These are phyloP conservation scores for Hymenoscyphus albidus DNA, from an alignment of 2,329 filamentous ascomycete genomes.

Conservation along the genomic window DNA sequence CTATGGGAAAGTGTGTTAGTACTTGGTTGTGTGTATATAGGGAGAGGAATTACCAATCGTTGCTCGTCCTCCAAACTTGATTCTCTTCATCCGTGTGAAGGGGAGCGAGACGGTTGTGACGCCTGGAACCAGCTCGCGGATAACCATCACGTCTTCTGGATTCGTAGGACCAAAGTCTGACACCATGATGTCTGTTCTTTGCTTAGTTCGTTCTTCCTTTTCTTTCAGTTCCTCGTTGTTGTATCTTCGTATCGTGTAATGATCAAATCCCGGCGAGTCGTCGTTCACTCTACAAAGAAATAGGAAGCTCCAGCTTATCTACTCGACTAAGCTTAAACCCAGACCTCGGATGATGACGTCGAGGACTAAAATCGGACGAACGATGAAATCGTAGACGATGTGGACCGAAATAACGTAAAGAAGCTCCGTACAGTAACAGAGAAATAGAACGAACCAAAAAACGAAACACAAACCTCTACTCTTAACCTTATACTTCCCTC, in stretches of 20 bases:
- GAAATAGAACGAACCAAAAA: background rate
- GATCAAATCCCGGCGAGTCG: background rate
- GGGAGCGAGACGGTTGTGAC: constrained; percentile 78
- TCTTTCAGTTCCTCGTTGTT: background rate
- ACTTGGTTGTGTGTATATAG: background rate
- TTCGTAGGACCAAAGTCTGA: constrained; percentile 40
- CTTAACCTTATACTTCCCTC: background rate
- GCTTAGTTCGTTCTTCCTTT: background rate
- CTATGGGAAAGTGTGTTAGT: constrained; percentile 13
- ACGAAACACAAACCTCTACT: constrained; percentile 1
- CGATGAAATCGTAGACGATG: background rate
- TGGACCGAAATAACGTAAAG: background rate
- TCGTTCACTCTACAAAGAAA: background rate
- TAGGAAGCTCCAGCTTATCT: background rate
- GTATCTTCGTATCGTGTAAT: background rate
- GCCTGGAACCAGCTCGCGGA: constrained; percentile 76
- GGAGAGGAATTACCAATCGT: constrained; percentile 62
- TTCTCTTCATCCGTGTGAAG: constrained; percentile 72
- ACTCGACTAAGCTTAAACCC: background rate
- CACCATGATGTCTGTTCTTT: background rate
- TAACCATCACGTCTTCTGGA: constrained; percentile 82
- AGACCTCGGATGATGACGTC: background rate
- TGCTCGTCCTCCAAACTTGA: constrained; percentile 82
- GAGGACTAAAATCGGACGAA: background rate
- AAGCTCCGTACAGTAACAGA: background rate